Percentiles rank a stretch among this genome's conserved stretches.
Conservation (phyloP, 2,329 filamentous ascomycete species). For the Stachybotrys echinatus region DNA sequence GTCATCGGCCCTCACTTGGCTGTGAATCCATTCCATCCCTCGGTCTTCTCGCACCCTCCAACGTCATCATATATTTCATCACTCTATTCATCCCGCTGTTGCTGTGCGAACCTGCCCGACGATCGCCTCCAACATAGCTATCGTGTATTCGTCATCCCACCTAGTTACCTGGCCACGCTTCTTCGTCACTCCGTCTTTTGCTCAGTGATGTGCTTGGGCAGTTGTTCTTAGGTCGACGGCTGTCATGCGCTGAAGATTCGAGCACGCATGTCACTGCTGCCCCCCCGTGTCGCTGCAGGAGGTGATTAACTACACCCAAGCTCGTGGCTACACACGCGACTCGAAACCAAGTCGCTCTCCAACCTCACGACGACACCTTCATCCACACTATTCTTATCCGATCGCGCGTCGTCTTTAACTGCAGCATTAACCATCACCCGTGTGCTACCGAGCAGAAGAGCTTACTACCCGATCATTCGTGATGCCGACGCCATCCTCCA, state of each 20-base stretch:
- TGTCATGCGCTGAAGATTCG: neutral
- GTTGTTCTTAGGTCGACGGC: neutral
- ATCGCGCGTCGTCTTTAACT: slow-evolving; percentile 7
- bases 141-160: neutral
- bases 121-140: neutral
- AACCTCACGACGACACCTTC: no score
- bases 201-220: neutral
- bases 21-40: neutral
- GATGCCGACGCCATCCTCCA: slow-evolving; percentile 43
- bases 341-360: no score
- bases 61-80: neutral
- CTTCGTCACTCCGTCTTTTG: neutral
- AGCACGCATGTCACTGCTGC: neutral
- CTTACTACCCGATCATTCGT: slow-evolving; percentile 12
- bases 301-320: slow-evolving; percentile 1
- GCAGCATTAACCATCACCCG: slow-evolving; percentile 11
- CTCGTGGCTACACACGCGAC: neutral
- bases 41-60: no score
- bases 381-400: slow-evolving; percentile 4
- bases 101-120: no score
- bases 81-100: neutral
- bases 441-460: no score
- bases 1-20: neutral
- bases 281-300: neutral
- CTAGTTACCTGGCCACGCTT: neutral